Evolutionary conservation across 768 basidiomycete species (phyloP).

Genomic region (Mycena galericulata): DNA sequence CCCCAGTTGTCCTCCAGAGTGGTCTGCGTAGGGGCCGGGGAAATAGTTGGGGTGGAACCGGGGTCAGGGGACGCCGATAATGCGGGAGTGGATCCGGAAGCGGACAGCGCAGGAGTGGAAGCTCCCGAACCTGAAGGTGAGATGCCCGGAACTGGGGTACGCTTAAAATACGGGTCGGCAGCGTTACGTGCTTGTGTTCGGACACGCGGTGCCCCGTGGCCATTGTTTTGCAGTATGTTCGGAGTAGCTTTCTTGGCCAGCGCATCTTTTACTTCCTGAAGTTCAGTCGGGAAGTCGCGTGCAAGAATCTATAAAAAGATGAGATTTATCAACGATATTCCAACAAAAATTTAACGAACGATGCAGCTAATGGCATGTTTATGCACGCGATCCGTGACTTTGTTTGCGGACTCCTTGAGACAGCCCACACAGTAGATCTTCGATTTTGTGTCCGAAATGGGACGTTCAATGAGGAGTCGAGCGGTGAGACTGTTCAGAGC

Average conservation of each 20-base stretch:
- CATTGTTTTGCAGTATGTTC: not conserved
- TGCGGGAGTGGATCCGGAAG: not conserved
- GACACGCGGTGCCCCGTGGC: slow-evolving; percentile 3
- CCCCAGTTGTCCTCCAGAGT: slow-evolving; percentile 3
- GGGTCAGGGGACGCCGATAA: not conserved
- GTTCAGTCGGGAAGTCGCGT: slow-evolving; percentile 7
- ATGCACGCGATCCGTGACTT: slow-evolving; percentile 5
- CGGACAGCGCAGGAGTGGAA: not conserved
- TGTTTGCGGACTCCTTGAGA: not conserved
- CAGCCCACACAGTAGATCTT: not conserved
- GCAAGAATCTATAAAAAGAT: not conserved
- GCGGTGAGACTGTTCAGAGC: not conserved
- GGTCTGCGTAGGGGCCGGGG: not conserved
- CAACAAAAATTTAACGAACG: not conserved
- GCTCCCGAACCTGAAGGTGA: not conserved
- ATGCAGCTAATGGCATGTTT: not conserved
- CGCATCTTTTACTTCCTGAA: not conserved
- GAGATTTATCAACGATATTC: not conserved
- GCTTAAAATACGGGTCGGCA: not conserved
- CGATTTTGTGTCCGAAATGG: not conserved
- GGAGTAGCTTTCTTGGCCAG: not conserved
- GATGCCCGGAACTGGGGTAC: not conserved
- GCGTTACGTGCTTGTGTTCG: not conserved
- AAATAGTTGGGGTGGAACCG: not conserved
- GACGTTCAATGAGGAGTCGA: slow-evolving; percentile 6